Base-by-base conservation (phyloP, 2,329 filamentous ascomycete genomes). In the Talaromyces sp. region DNA sequence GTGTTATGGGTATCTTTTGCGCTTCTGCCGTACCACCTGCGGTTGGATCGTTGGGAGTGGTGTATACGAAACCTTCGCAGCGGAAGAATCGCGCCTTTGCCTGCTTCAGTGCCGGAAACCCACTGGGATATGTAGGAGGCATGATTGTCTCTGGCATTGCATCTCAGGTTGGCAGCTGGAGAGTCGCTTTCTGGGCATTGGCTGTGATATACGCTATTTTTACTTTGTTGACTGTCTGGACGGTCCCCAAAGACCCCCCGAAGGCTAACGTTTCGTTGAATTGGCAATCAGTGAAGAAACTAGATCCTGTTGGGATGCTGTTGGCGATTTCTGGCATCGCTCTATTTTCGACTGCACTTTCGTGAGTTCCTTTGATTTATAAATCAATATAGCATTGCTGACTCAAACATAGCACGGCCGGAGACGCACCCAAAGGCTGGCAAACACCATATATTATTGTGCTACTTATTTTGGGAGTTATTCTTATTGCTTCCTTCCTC, bases 81-180 rank as follows among this genome's bases (percentile, higher is more conserved):
- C 75, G 86, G n/a, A 88, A 89, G 77, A 89, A 89, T 65, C 76
- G 80, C 64, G 86, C 83, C 0, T 88, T 89, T 70, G 86, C 85
- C 0, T 87, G 85, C 65, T 88, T 88, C 67, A 80, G 77, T 31
- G 82, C 83, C 0, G 84, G 84, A 0, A 86, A 85, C 58, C 83
- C 84, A 0, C 69, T 86, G 1, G 84, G 84, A 0, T 85, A 84
- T 61, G 82, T 85, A 0, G 79, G 82, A 16, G 83, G 83, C 0
- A 83, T 83, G 42, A 83, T 90, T 2, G 79, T 87, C 2, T 84
- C 84, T 7, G 88, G 88, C 0, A 75, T 90, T 10, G 85, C 85
- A 0, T 83, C 85, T 0, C 79, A 84, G 59, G 68, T 89, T 1
- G 85, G 85, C 63, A 83, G 79, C 61, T 90, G 88, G 88, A 79